Conservation (phyloP, 202 grass and related monocot genomes). For the Hordeum pubiflorum region DNA sequence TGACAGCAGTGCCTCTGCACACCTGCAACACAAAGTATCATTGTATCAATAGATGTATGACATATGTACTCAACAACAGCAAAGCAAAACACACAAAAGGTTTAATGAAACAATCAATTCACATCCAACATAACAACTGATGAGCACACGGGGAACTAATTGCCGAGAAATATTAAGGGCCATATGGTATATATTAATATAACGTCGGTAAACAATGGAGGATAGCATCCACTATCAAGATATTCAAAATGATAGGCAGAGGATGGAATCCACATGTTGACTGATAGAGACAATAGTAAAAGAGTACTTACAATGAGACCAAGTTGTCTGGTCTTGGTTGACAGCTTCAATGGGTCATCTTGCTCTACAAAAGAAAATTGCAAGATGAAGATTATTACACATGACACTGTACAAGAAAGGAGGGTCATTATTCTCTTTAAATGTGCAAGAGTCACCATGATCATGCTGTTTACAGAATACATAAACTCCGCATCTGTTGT, state of each 20-base stretch:
- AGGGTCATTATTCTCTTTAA: neutral
- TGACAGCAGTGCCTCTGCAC: conserved; percentile 79
- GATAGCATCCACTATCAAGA: neutral
- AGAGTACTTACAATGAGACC: conserved; percentile 75
- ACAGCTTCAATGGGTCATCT: conserved; percentile 74
- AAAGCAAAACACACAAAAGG: neutral
- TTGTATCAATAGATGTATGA: neutral
- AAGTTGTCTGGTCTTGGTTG: conserved; percentile 62
- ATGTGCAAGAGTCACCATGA: neutral
- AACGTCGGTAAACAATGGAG: neutral
- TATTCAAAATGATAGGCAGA: neutral
- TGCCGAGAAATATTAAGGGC: neutral
- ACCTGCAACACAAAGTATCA: conserved; percentile 42
- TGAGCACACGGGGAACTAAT: neutral
- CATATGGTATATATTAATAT: neutral
- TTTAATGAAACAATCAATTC: neutral
- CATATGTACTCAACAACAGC: neutral
- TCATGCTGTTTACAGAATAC: neutral
- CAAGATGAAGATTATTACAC: neutral
- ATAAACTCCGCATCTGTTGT: neutral
- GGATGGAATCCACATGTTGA: neutral
- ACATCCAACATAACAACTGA: neutral
- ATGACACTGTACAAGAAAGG: neutral
- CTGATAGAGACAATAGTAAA: neutral
- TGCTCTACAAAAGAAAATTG: conserved; percentile 42